Base-by-base conservation (phyloP, 352 stramenopile species). In the Pythium aquatile region DNA sequence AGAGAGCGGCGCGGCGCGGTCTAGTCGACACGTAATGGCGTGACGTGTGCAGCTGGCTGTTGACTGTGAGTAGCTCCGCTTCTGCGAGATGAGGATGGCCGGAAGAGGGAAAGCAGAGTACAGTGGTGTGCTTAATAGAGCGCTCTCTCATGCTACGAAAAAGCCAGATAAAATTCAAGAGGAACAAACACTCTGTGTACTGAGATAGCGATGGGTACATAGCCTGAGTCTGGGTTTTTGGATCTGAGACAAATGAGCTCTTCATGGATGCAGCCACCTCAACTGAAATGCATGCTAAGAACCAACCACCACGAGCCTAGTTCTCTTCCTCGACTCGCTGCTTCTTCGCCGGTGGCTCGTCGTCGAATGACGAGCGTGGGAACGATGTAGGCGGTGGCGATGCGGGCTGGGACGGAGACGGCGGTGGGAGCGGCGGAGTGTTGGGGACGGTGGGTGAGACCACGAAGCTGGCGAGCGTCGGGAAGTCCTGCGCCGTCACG, bases 321-420 rank as follows among this genome's bases (percentile, higher is more conserved):
- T 57, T 63, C 30, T 81, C 68, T 24, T 61, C 70, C 30, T 60
- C 56, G 10, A 85, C 48, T 9, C 83, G 77, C 37, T 69, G 71
- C 51, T 88, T 92, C 77, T 90, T 92, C 35, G 70, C 67, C 10
- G 70, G 73, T 14, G 78, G 78, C 32, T 91, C 75, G n/a, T 69
- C 61, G 24, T 74, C 60, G 13, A 66, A 49, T 13, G 59, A 51
- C 20, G 66, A 68, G 29, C 48, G 58, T n/a, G 59, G 54, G n/a
- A 64, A 35, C 1, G 57, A 61, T 3, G 54, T 52, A 6, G 63
- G 33, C 33, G 55, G n/a, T 17, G 44, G 14, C 3, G 46, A 8
- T 5, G 48, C 10, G 52, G 51, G 48, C 24, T 64, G 63, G 3
- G 44, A 62, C 0, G 65, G 53, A 9, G 58, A 64, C 28, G 65